A percentile compares a stretch with the other conserved stretches of the same genome.
phyloP scores from a whole-genome alignment of 768 basidiomycete species.

The Phaffia tasmanica region DNA sequence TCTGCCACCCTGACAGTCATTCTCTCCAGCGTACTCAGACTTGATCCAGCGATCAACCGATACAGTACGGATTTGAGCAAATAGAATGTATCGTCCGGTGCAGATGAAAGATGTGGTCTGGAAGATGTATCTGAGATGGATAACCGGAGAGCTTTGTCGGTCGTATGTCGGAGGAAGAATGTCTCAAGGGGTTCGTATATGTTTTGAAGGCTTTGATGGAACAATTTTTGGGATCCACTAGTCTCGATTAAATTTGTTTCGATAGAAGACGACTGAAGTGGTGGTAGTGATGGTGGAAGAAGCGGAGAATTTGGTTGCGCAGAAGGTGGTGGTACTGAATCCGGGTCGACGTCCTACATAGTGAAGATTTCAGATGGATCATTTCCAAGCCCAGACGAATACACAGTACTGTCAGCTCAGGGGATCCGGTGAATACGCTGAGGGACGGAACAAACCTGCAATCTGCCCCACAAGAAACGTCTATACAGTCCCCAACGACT shows the following conservation, averaged over 20 bases:
- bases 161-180: conserved; percentile 8
- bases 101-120: conserved; percentile 43
- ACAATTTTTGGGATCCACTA: background rate
- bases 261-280: background rate
- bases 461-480: conserved; percentile 66
- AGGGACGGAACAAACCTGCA: conserved; percentile 46
- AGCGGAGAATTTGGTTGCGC: no score
- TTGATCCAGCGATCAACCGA: conserved; percentile 68
- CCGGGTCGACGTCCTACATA: no score
- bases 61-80: conserved; percentile 74
- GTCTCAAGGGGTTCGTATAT: background rate
- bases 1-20: conserved; percentile 57
- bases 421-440: background rate
- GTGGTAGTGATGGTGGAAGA: no score
- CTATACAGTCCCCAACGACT: conserved; percentile 85
- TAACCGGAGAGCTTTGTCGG: conserved; percentile 66
- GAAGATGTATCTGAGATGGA: conserved; percentile 62
- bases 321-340: no score
- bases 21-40: conserved; percentile 48
- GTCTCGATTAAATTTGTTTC: background rate
- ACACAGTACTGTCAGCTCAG: no score
- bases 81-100: conserved; percentile 83
- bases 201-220: background rate
- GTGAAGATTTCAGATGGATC: no score
- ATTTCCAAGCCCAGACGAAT: no score